Percentiles rank a stretch among this genome's conserved stretches.
Evolutionary conservation across 805 yeast species (phyloP).

Genomic region (Candida maltosa): DNA sequence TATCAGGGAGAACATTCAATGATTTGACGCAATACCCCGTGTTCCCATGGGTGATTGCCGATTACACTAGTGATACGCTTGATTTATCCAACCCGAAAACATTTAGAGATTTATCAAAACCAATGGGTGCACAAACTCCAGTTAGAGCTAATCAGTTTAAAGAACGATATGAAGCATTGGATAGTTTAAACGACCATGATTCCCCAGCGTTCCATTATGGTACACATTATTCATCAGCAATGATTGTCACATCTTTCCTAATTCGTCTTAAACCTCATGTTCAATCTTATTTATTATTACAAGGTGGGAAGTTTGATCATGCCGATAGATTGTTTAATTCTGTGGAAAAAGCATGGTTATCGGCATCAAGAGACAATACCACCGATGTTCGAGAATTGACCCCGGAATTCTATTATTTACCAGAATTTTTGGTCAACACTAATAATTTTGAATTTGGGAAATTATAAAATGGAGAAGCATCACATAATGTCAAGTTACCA

Average conservation of each 20-base stretch:
- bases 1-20: constrained; percentile 87
- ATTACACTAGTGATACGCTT: constrained; percentile 67
- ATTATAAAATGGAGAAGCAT: constrained; percentile 57
- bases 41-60: constrained; percentile 89
- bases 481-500: constrained; percentile 68
- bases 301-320: constrained; percentile 87
- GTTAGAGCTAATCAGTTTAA: constrained; percentile 59
- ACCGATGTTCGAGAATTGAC: constrained; percentile 86
- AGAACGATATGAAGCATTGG: constrained; percentile 71
- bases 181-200: constrained; percentile 51
- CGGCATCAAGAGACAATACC: constrained; percentile 75
- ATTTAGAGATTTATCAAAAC: constrained; percentile 75
- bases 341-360: constrained; percentile 72
- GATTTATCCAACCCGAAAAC: constrained; percentile 60
- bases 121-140: constrained; percentile 84
- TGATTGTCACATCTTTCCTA: constrained; percentile 82
- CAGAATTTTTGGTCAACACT: constrained; percentile 69
- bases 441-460: constrained; percentile 70
- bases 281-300: constrained; percentile 71
- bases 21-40: constrained; percentile 89
- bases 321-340: constrained; percentile 81
- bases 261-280: constrained; percentile 80
- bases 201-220: constrained; percentile 89
- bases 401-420: constrained; percentile 82
- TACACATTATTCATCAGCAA: constrained; percentile 89